A percentile compares a stretch with the other conserved stretches of the same genome.
Conservation (phyloP, 2,329 filamentous ascomycete species). For the Lachnellula suecica region DNA sequence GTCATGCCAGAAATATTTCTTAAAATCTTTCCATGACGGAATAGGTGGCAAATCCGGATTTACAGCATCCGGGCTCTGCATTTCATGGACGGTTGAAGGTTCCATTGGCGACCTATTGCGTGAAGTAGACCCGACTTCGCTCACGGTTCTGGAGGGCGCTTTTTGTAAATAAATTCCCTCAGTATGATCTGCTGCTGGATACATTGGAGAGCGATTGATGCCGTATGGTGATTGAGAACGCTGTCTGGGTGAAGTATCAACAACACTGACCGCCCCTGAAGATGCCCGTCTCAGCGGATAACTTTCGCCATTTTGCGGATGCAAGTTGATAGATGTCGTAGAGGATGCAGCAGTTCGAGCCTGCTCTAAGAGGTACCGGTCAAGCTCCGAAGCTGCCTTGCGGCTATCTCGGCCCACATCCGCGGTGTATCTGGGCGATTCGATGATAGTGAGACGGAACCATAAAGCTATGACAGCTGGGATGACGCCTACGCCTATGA, state of each 20-base stretch:
- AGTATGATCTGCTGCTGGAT: neutral
- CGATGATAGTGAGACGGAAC: conserved; percentile 81
- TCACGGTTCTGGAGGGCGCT: neutral
- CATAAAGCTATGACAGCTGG: conserved; percentile 80
- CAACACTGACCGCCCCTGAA: neutral
- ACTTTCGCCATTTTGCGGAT: neutral
- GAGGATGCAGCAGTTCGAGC: conserved; percentile 4
- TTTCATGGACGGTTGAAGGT: conserved; percentile 56
- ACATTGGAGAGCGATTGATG: neutral
- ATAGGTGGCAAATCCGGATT: conserved; percentile 12
- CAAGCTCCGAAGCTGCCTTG: conserved; percentile 21
- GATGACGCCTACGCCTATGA: conserved; percentile 76
- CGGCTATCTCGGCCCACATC: conserved; percentile 15
- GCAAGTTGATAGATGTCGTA: neutral
- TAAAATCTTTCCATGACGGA: conserved; percentile 24
- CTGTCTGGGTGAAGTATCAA: neutral
- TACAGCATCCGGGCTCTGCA: neutral
- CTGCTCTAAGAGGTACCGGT: conserved; percentile 16
- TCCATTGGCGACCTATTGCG: neutral
- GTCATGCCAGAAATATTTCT: conserved; percentile 37
- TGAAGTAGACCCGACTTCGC: neutral
- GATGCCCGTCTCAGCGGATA: neutral
- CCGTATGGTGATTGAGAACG: neutral
- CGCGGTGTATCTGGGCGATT: conserved; percentile 60
- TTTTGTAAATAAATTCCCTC: neutral